These are phyloP conservation scores for Hapsidospora chrysogenum DNA, from an alignment of 495 filamentous ascomycete species.

Conservation along the genomic window DNA sequence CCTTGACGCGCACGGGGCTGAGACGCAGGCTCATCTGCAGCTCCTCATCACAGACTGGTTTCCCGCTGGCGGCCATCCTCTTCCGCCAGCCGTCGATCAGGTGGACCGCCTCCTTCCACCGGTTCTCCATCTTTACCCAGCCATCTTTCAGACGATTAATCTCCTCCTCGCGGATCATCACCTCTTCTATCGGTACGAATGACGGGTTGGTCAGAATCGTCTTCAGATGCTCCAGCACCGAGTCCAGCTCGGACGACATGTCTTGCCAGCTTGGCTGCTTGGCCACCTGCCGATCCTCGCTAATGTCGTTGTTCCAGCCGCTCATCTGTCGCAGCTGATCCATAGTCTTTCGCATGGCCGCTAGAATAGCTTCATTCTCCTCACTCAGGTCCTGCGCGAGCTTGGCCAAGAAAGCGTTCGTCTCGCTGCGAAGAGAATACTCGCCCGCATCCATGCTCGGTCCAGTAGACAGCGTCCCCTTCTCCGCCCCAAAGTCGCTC, in stretches of 20 bases:
- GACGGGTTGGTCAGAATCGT: conserved; percentile 82
- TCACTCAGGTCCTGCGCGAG: conserved; percentile 78
- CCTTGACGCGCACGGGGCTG: conserved; percentile 38
- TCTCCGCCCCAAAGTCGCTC: conserved; percentile 23
- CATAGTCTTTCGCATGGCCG: conserved; percentile 52
- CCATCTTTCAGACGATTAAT: conserved; percentile 65
- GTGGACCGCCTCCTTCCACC: conserved; percentile 77
- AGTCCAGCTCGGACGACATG: conserved; percentile 53
- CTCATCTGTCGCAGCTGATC: conserved; percentile 62
- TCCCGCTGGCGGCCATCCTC: conserved; percentile 61
- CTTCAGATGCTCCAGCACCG: conserved; percentile 60
- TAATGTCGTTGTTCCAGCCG: conserved; percentile 34
- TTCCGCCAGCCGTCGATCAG: conserved; percentile 91
- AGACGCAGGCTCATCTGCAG: conserved; percentile 58
- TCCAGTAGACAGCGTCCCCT: conserved; percentile 16
- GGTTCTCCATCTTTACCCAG: conserved; percentile 78
- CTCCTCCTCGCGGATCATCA: conserved; percentile 78
- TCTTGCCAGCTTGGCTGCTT: conserved; percentile 51
- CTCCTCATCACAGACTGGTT: conserved; percentile 70
- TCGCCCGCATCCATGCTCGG: conserved; percentile 36
- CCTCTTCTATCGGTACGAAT: conserved; percentile 90
- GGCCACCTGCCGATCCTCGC: conserved; percentile 18
- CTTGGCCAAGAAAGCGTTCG: conserved; percentile 80
- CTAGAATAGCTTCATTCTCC: conserved; percentile 77
- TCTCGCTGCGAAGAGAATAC: conserved; percentile 70